phyloP scores from a whole-genome alignment of 2,329 filamentous ascomycete genomes.

The Aspergillus bombycis region DNA sequence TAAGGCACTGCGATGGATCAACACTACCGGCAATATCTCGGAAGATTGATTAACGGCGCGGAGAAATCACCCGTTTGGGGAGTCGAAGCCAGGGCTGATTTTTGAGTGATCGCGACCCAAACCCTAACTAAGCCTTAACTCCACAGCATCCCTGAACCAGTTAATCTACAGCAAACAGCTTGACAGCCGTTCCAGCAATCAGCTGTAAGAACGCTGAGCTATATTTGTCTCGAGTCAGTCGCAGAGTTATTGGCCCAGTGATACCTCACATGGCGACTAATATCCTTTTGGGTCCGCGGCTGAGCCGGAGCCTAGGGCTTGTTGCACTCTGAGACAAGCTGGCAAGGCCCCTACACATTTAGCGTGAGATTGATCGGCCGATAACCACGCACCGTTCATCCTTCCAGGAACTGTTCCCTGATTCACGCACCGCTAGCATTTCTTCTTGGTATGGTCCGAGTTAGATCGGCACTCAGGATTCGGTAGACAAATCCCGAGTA shows the following conservation, averaged over 20 bases:
- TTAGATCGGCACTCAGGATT: not conserved
- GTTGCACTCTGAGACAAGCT: slow-evolving; percentile 2
- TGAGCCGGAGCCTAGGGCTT: not conserved
- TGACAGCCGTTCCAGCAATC: not conserved
- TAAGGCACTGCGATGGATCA: too few relatives aligned
- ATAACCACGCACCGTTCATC: not conserved
- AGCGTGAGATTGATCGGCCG: not conserved
- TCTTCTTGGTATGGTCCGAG: not conserved
- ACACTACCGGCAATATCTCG: not conserved
- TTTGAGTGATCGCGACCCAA: not conserved
- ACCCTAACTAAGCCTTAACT: slow-evolving; percentile 4
- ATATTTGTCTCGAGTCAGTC: not conserved
- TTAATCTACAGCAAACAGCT: not conserved
- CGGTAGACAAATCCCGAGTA: not conserved
- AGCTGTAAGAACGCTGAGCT: not conserved
- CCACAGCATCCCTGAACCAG: not conserved
- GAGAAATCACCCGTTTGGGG: slow-evolving; percentile 1
- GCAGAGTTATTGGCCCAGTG: not conserved
- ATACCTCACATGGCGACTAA: not conserved
- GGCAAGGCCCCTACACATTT: not conserved
- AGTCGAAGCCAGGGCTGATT: not conserved
- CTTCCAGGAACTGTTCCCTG: not conserved
- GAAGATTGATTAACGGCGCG: not conserved
- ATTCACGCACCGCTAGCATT: not conserved
- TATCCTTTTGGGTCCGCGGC: not conserved